A percentile compares a stretch with the other conserved stretches of the same genome.
These are phyloP conservation scores for Homolaphlyctis polyrhiza DNA, from an alignment of 371 early-diverging fungal genomes.

Conservation along the genomic window DNA sequence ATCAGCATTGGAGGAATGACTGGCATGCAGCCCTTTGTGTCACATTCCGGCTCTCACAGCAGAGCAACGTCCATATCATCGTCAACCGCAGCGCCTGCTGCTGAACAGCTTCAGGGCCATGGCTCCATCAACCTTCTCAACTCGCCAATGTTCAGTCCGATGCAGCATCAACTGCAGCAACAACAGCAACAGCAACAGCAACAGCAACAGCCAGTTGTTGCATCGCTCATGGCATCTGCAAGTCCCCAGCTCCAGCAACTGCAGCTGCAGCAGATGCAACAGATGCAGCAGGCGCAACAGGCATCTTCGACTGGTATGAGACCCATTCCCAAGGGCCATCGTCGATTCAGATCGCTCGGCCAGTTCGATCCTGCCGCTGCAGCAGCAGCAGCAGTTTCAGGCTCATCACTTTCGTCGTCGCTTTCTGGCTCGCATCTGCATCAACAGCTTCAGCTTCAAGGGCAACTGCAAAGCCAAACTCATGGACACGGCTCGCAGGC, in stretches of 20 bases:
- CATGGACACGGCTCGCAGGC: not conserved
- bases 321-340: not conserved
- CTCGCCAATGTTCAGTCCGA: not conserved
- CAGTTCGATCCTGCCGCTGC: not conserved
- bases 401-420: not conserved
- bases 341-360: conserved; percentile 1
- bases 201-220: not conserved
- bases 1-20: too few relatives aligned
- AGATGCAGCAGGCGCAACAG: not conserved
- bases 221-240: not conserved
- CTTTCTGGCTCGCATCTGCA: not conserved
- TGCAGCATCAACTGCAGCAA: not conserved
- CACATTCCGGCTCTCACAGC: not conserved
- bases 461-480: not conserved
- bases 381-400: not conserved
- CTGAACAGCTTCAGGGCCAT: not conserved
- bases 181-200: not conserved
- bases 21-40: not conserved
- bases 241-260: not conserved
- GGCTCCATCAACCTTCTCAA: not conserved
- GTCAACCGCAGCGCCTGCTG: not conserved
- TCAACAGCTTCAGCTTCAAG: not conserved
- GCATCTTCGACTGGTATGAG: not conserved
- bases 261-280: not conserved
- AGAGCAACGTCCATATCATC: not conserved